Percentiles rank a stretch among this genome's conserved stretches.
Conservation (phyloP, 2,329 filamentous ascomycete genomes). For the Fusarium sp. region DNA sequence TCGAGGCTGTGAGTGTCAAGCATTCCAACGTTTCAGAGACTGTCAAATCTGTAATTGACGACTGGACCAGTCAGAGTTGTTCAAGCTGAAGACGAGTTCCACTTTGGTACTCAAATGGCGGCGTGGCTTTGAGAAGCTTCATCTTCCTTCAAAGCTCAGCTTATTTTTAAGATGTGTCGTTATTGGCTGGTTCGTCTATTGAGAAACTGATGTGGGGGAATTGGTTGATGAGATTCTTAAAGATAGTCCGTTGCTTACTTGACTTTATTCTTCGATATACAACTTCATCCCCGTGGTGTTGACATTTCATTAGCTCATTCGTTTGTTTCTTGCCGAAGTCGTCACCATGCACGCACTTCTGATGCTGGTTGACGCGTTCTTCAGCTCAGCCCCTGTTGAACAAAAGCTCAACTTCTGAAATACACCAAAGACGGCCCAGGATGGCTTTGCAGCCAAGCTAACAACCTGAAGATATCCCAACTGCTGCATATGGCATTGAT, state of each 20-base stretch:
- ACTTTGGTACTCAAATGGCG: neutral
- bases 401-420: neutral
- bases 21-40: neutral
- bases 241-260: slow-evolving; percentile 14
- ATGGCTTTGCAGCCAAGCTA: rapidly evolving
- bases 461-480: too few species aligned
- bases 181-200: slow-evolving; percentile 22
- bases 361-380: neutral
- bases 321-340: neutral
- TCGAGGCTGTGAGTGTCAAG: slow-evolving; percentile 10
- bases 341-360: neutral
- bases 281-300: neutral
- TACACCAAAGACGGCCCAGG: too few species aligned
- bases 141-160: neutral
- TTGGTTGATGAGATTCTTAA: neutral
- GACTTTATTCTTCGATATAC: neutral
- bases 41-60: slow-evolving; percentile 9
- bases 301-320: neutral
- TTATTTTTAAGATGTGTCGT: neutral
- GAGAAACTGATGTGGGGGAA: slow-evolving; percentile 2
- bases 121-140: slow-evolving; percentile 16
- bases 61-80: slow-evolving; percentile 15
- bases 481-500: rapidly evolving
- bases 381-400: neutral
- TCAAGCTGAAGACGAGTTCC: neutral